Percentiles rank a stretch among this genome's conserved stretches.
Conservation (phyloP, 1,139 yeast species). For the Starmera stellimalicola region DNA sequence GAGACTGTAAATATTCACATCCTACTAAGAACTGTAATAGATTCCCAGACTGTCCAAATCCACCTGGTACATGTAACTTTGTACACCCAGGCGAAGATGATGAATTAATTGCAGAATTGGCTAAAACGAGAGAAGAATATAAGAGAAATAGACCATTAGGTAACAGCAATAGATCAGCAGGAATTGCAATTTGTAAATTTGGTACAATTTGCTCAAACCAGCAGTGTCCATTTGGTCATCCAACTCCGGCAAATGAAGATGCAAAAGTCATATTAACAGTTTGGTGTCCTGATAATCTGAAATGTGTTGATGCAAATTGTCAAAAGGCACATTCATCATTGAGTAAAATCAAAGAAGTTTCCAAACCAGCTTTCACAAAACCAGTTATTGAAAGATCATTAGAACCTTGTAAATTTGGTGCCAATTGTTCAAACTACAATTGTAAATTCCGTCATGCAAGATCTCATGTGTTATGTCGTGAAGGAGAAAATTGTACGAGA, state of each 20-base stretch:
- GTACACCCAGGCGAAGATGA: slow-evolving; percentile 82
- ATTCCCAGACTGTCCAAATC: slow-evolving; percentile 73
- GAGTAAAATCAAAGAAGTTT: slow-evolving; percentile 24
- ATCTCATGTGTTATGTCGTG: slow-evolving; percentile 65
- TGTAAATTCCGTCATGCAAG: slow-evolving; percentile 85
- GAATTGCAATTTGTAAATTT: slow-evolving; percentile 62
- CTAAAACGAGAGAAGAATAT: slow-evolving; percentile 44
- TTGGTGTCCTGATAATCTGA: slow-evolving; percentile 70
- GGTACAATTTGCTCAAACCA: slow-evolving; percentile 69
- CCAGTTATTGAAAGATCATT: slow-evolving; percentile 38
- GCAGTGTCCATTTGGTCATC: slow-evolving; percentile 82
- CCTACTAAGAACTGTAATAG: slow-evolving; percentile 69
- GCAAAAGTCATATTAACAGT: slow-evolving; percentile 59
- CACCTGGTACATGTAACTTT: slow-evolving; percentile 74
- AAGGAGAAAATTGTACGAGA: slow-evolving; percentile 68
- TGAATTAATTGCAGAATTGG: slow-evolving; percentile 56
- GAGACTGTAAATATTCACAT: slow-evolving; percentile 65
- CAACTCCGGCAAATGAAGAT: slow-evolving; percentile 73
- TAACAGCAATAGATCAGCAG: slow-evolving; percentile 21
- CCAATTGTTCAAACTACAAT: slow-evolving; percentile 61
- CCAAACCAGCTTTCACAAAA: slow-evolving; percentile 17
- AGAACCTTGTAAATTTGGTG: slow-evolving; percentile 77
- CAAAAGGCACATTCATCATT: slow-evolving; percentile 75
- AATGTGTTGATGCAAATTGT: slow-evolving; percentile 54
- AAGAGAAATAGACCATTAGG: slow-evolving; percentile 29